Evolutionary conservation across 2,329 filamentous ascomycete genomes (phyloP).

Genomic region (Monascus ruber): DNA sequence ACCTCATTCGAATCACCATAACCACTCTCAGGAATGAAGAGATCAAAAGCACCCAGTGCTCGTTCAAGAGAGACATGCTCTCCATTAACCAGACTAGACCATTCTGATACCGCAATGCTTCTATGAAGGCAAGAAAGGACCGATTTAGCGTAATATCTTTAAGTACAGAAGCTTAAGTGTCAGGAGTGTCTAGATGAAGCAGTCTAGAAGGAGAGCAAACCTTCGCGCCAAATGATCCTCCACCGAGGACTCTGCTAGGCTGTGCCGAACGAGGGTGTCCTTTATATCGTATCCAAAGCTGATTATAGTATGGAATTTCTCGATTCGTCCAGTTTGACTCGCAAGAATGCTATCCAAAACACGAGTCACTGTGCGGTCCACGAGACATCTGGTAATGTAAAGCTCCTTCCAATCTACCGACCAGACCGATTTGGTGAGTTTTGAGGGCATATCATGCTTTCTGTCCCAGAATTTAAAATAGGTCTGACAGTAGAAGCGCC

Average conservation of each 20-base stretch:
- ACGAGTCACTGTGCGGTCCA: constrained; percentile 41
- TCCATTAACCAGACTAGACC: constrained; percentile 47
- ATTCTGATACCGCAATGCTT: constrained; percentile 64
- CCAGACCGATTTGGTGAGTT: constrained; percentile 42
- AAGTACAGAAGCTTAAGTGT: constrained; percentile 4
- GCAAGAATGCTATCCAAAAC: constrained; percentile 58
- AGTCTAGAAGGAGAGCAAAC: constrained; percentile 11
- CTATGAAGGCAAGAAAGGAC: constrained; percentile 72
- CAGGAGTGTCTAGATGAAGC: constrained; percentile 3
- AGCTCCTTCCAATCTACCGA: constrained; percentile 64
- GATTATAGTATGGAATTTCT: constrained; percentile 60
- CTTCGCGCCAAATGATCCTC: constrained; percentile 70
- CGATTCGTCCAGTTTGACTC: constrained; percentile 58
- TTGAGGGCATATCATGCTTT: constrained; percentile 48
- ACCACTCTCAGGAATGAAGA: constrained; percentile 70
- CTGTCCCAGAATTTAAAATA: constrained; percentile 66
- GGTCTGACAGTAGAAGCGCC: constrained; percentile 61
- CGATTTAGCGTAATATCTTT: constrained; percentile 62
- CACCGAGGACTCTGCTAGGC: constrained; percentile 44
- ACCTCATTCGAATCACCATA: constrained; percentile 65
- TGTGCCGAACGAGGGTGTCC: constrained; percentile 63
- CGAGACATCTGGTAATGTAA: constrained; percentile 45
- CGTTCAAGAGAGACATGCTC: constrained; percentile 55
- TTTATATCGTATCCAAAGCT: constrained; percentile 76
- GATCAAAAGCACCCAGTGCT: constrained; percentile 71